Evolutionary conservation across 495 filamentous ascomycete species (phyloP).

Genomic region (Penicillium robsamsonii): DNA sequence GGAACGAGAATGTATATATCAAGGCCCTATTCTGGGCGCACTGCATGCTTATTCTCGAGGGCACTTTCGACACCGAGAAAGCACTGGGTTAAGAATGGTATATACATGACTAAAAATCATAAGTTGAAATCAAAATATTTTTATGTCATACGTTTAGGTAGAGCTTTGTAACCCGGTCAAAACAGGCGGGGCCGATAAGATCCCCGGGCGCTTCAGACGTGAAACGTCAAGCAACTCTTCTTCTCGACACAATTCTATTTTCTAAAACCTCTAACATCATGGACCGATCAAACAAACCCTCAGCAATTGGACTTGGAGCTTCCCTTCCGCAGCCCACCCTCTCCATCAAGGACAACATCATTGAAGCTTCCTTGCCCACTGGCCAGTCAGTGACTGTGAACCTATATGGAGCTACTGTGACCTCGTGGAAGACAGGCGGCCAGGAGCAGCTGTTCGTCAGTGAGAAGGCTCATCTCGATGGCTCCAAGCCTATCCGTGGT

Average conservation of each 20-base stretch:
- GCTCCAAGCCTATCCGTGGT: constrained; percentile 59
- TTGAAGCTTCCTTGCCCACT: constrained; percentile 73
- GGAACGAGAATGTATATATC: too few relatives aligned
- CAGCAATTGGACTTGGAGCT: constrained; percentile 68
- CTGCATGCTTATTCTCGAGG: too few relatives aligned
- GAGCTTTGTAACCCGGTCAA: not conserved
- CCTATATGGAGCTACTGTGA: constrained; percentile 88
- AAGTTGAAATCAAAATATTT: not conserved
- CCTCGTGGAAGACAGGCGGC: constrained; percentile 83
- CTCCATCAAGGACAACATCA: constrained; percentile 63
- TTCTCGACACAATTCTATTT: not conserved
- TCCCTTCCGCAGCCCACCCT: constrained; percentile 64
- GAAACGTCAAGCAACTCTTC: not conserved
- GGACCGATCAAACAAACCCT: constrained; percentile 79
- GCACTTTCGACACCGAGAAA: too few relatives aligned
- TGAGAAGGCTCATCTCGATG: constrained; percentile 66
- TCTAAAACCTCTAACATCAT: constrained; percentile 40
- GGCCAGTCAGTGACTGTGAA: constrained; percentile 84
- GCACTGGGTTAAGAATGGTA: too few relatives aligned
- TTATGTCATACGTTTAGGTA: too few relatives aligned
- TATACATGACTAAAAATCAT: too few relatives aligned
- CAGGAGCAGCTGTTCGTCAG: constrained; percentile 88
- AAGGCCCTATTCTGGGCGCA: too few relatives aligned
- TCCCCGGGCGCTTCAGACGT: constrained; percentile 16
- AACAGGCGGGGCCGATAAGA: constrained; percentile 24